Evolutionary conservation across 2,329 filamentous ascomycete species (phyloP), one percentile per base, ranked within the genome.

Genomic region (Colletotrichum nymphaeae): DNA sequence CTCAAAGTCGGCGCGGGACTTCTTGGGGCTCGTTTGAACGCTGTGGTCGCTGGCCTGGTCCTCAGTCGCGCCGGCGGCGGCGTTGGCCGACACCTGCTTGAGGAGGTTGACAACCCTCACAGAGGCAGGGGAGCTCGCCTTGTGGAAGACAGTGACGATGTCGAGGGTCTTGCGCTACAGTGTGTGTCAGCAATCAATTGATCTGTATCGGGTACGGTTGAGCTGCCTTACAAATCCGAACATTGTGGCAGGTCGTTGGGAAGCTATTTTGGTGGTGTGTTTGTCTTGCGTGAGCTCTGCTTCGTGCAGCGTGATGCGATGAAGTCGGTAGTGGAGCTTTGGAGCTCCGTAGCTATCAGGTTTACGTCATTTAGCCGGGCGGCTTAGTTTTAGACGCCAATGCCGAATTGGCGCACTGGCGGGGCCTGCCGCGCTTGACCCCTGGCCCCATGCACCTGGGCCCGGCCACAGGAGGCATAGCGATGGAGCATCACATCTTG

Each of bases 101-200:
- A 98, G 90, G 66, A 97, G 85, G 55, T 90, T 92, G 74, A 93
- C 90, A 37, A 93, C 93, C 73, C 93, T 91, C 63, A 90, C 87
- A 4, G 95, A 98, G 76, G 93, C 88, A 26, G 93, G 90, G 67
- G 90, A 89, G 78, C 88, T 89, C 71, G 96, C 90, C 83, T 94
- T 94, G 89, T 98, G 95, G 88, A 98, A 99, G 87, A 99, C 92
- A 74, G 96, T 98, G 81, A 98, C 91, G 77, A 97, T 94, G 87
- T 98, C 95, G 83, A 94, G 89, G 77, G 93, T 89, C 88, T 95
- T 95, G 84, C 88, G 90, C 93, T 95, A 79, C 32, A 46, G 35
- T 24, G 52, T 32, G 28, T 6, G 67, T 79, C 65, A 79, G 78
- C 63, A 64, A 28, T 57, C 59, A 65, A 66, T 62, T 24, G 24